phyloP scores from a whole-genome alignment of 371 early-diverging fungal genomes.

The Thermomucor indicae-seudaticae region DNA sequence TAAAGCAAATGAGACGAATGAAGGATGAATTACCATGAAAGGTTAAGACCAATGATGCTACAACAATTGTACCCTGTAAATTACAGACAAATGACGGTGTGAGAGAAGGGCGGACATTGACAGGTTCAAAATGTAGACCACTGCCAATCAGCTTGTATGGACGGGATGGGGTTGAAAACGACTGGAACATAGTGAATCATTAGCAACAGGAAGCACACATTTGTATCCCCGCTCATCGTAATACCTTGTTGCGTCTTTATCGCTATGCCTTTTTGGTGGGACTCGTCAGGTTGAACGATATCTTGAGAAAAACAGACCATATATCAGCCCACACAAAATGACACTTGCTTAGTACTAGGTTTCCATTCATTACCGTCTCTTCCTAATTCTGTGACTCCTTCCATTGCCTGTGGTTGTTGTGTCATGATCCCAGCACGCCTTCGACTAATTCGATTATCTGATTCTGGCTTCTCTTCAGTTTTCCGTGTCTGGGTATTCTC shows the following conservation, averaged over 20 bases:
- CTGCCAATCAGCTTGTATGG: constrained; percentile 7
- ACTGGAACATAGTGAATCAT: background rate
- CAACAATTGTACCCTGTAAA: no score
- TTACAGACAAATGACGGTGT: no score
- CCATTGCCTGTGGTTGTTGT: constrained; percentile 45
- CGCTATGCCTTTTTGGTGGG: constrained; percentile 4
- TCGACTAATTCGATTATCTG: background rate
- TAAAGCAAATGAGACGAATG: background rate
- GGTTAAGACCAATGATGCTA: no score
- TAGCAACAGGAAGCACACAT: no score
- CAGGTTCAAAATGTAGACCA: constrained; percentile 6
- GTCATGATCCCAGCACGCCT: constrained; percentile 40
- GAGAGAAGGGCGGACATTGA: no score
- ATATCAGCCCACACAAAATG: background rate
- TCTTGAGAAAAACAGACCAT: constrained; percentile 16
- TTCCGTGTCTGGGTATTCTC: constrained; percentile 1
- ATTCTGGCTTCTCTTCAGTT: background rate
- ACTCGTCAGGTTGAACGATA: constrained; percentile 27
- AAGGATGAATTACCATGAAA: no score
- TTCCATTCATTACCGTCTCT: constrained; percentile 35
- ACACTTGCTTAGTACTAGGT: background rate
- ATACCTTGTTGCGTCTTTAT: constrained; percentile 1
- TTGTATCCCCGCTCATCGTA: no score
- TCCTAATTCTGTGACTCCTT: constrained; percentile 45
- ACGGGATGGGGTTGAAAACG: constrained; percentile 3